These are phyloP conservation scores for Amanita exitialis DNA, from an alignment of 768 basidiomycete genomes.

Conservation along the genomic window DNA sequence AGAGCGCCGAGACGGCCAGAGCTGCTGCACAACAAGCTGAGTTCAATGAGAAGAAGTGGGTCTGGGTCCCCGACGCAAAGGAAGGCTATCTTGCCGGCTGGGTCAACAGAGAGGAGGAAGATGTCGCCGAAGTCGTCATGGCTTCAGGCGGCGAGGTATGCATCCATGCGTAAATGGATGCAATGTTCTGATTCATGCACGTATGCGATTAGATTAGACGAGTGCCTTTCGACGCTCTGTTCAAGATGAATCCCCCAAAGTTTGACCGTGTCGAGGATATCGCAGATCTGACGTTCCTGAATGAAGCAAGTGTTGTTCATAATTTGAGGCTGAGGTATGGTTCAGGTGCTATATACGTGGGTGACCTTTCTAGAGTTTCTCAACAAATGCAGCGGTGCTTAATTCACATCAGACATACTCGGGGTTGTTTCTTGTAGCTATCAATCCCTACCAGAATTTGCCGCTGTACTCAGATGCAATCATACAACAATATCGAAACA, in stretches of 20 bases:
- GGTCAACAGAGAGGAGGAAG: slow-evolving; percentile 82
- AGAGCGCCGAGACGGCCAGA: slow-evolving; percentile 63
- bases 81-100: slow-evolving; percentile 94
- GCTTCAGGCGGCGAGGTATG: slow-evolving; percentile 75
- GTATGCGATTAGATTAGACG: slow-evolving; percentile 18
- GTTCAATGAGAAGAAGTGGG: slow-evolving; percentile 98
- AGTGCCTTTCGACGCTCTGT: slow-evolving; percentile 72
- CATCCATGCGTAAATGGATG: slow-evolving; percentile 2
- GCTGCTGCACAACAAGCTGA: slow-evolving; percentile 89
- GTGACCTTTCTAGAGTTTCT: slow-evolving; percentile 19
- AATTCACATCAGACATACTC: slow-evolving; percentile 65
- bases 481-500: slow-evolving; percentile 83
- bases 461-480: slow-evolving; percentile 87
- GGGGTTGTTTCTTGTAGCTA: slow-evolving; percentile 94
- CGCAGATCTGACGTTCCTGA: slow-evolving; percentile 94
- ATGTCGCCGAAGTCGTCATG: slow-evolving; percentile 76
- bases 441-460: slow-evolving; percentile 92
- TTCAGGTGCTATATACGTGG: slow-evolving; percentile 85
- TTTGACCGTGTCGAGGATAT: slow-evolving; percentile 98
- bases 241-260: slow-evolving; percentile 98
- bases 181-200: not conserved
- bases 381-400: slow-evolving; percentile 3
- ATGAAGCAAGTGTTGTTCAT: slow-evolving; percentile 98
- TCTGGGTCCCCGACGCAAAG: slow-evolving; percentile 90
- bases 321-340: slow-evolving; percentile 89